Percentiles rank a stretch among this genome's conserved stretches.
Evolutionary conservation across 345 rosid species (phyloP).

Genomic region (Pugionium cornutum): DNA sequence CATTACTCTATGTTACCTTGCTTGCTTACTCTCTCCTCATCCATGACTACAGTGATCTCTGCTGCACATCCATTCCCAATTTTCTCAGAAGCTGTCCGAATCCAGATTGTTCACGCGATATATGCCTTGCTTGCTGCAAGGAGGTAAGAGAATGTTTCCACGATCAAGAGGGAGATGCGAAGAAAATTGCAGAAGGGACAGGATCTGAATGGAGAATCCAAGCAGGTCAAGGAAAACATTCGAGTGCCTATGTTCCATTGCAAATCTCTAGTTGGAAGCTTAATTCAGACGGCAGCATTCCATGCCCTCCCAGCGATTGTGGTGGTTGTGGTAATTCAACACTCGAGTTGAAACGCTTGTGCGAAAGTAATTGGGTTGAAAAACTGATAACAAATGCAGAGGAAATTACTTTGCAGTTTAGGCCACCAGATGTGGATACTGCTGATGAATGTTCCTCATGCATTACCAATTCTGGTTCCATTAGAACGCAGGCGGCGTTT

Average conservation of each 20-base stretch:
- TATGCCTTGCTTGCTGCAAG: slow-evolving; percentile 59
- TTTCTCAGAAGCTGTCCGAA: slow-evolving; percentile 54
- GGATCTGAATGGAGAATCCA: neutral
- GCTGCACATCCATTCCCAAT: slow-evolving; percentile 64
- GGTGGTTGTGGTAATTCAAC: slow-evolving; percentile 64
- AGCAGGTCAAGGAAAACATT: slow-evolving; percentile 17
- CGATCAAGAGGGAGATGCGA: slow-evolving; percentile 36
- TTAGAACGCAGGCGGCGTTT: slow-evolving; percentile 52
- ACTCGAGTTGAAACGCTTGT: slow-evolving; percentile 55
- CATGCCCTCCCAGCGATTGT: slow-evolving; percentile 60
- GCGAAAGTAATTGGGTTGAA: slow-evolving; percentile 45
- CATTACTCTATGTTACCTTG: slow-evolving; percentile 1
- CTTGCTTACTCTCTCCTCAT: slow-evolving; percentile 3
- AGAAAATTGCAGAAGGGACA: neutral
- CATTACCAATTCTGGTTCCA: slow-evolving; percentile 32
- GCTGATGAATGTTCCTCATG: slow-evolving; percentile 52
- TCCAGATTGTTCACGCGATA: slow-evolving; percentile 48
- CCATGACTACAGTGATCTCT: slow-evolving; percentile 39
- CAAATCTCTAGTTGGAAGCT: slow-evolving; percentile 49
- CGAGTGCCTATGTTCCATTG: neutral
- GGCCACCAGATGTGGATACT: slow-evolving; percentile 38
- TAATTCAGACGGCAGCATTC: slow-evolving; percentile 50
- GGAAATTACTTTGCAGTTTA: slow-evolving; percentile 44
- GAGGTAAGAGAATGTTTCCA: slow-evolving; percentile 52
- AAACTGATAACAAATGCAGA: slow-evolving; percentile 53